phyloP scores from a whole-genome alignment of 1,284 basidiomycete species.

The Moesziomyces antarcticus region DNA sequence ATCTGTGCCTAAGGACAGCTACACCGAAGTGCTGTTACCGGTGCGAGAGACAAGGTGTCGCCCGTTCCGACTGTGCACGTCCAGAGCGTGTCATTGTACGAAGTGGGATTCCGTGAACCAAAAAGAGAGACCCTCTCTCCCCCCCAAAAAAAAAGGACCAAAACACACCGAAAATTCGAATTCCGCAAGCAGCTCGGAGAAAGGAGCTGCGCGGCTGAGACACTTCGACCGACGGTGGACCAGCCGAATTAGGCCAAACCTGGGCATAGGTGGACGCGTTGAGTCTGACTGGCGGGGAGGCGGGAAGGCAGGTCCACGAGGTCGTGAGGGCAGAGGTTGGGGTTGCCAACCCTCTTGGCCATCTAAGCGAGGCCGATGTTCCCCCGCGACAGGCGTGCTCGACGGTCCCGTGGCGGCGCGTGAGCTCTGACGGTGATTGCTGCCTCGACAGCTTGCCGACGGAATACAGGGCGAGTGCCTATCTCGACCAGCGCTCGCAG shows the following conservation, averaged over 20 bases:
- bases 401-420: constrained; percentile 1
- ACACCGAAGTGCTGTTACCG: no score
- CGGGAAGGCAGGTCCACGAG: no score
- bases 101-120: neutral
- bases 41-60: no score
- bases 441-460: no score
- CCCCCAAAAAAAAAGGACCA: neutral
- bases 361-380: constrained; percentile 14
- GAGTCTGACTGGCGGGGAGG: neutral
- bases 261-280: neutral
- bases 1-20: no score
- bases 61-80: no score
- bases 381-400: constrained; percentile 11
- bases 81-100: no score
- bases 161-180: neutral
- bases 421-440: neutral
- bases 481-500: no score
- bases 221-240: constrained; percentile 16
- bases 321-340: no score
- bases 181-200: neutral
- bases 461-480: no score
- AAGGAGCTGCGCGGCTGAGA: constrained; percentile 9
- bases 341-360: neutral
- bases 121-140: neutral
- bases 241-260: constrained; percentile 5